Base-by-base conservation (phyloP, 306 rosid genomes). In the Phaseolus lunatus region DNA sequence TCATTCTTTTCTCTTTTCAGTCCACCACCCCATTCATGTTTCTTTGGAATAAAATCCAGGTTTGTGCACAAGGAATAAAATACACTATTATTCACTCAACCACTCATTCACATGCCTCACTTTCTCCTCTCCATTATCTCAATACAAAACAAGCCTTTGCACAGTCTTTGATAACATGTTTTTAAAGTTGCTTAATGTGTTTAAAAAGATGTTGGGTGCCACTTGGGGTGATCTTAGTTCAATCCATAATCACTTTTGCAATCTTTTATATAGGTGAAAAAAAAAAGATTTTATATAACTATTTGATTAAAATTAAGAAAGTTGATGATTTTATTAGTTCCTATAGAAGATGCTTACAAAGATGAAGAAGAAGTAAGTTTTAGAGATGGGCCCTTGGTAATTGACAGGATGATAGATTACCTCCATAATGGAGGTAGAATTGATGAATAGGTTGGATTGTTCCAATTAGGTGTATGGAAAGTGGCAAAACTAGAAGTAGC, bases 351-450 rank as follows among this genome's bases (percentile, higher is more conserved):
- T n/a, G n/a, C n/a, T n/a, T n/a, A n/a, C n/a, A n/a, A n/a, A n/a
- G n/a, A n/a, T n/a, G n/a, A n/a, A n/a, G n/a, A n/a, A n/a, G n/a
- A n/a, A n/a, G n/a, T n/a, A n/a, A n/a, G n/a, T n/a, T n/a, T n/a
- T n/a, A n/a, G n/a, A n/a, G n/a, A n/a, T 48, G 79, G 65, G 0
- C 59, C 61, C 19, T 24, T 11, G 23, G 65, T 26, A 43, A 15
- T 56, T 31, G 67, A 63, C 11, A 72, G n/a, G 73, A 54, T 82
- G 73, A 1, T 53, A 8, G 75, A 74, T 64, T 70, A 63, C 79
- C 75, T 71, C 76, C 82, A 77, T 77, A 16, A 64, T 64, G 79
- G 85, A 82, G 76, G 70, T 77, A 77, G 82, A 78, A 77, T 77
- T 35, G n/a, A 66, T 71, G 35, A 24, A 77, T 72, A 78, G 80